Conservation (phyloP, 2,329 filamentous ascomycete genomes). For the Pyrenophora graminea region DNA sequence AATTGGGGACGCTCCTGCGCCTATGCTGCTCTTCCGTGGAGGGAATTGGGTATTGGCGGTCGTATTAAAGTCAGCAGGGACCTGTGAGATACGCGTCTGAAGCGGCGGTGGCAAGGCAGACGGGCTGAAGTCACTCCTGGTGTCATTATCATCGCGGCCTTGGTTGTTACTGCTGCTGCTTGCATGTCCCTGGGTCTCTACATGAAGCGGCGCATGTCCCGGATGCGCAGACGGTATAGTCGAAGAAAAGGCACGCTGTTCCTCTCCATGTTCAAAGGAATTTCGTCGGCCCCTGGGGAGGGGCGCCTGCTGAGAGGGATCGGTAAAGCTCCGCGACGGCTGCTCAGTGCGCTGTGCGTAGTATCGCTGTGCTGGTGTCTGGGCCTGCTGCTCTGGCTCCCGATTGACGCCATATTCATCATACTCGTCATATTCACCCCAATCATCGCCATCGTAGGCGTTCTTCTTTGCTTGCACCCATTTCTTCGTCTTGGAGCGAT, state of each 20-base stretch:
- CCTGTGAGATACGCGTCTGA: slow-evolving; percentile 49
- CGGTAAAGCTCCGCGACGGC: slow-evolving; percentile 47
- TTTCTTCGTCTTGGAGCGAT: slow-evolving; percentile 87
- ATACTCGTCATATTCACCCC: slow-evolving; percentile 71
- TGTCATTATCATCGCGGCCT: slow-evolving; percentile 46
- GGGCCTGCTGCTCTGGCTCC: slow-evolving; percentile 48
- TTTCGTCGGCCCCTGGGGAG: slow-evolving; percentile 45
- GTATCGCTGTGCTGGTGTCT: slow-evolving; percentile 50
- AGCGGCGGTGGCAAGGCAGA: slow-evolving; percentile 58
- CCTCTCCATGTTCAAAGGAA: slow-evolving; percentile 61
- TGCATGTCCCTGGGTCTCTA: slow-evolving; percentile 24
- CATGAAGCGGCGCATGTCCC: slow-evolving; percentile 15
- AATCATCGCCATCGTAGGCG: slow-evolving; percentile 91
- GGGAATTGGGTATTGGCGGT: slow-evolving; percentile 55
- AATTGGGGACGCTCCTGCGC: slow-evolving; percentile 44
- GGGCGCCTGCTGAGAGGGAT: slow-evolving; percentile 42
- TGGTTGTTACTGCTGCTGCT: slow-evolving; percentile 37
- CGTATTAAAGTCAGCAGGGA: slow-evolving; percentile 37
- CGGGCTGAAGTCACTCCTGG: slow-evolving; percentile 57
- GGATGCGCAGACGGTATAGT: slow-evolving; percentile 29
- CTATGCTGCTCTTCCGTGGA: slow-evolving; percentile 66
- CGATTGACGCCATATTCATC: slow-evolving; percentile 59
- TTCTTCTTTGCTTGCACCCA: slow-evolving; percentile 89
- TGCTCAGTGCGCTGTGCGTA: slow-evolving; percentile 36
- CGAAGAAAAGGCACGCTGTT: slow-evolving; percentile 56